Evolutionary conservation across 768 basidiomycete species (phyloP).

Genomic region (Pleurotus tuber-regium): DNA sequence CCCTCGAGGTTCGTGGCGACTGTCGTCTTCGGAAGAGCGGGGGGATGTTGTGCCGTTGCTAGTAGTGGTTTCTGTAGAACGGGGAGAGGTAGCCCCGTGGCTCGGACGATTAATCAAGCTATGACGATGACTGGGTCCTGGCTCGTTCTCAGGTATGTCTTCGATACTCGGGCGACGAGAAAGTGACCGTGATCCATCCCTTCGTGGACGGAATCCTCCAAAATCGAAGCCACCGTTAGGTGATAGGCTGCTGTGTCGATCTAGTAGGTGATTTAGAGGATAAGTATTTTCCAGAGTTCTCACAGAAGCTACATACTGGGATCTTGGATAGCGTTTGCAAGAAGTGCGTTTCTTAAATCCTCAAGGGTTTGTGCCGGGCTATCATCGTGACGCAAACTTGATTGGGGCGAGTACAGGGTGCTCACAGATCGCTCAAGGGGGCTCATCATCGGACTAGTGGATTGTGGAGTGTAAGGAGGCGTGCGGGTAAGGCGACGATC

Average conservation of each 20-base stretch:
- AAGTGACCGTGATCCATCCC: conserved; percentile 22
- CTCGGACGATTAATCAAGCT: neutral
- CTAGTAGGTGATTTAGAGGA: too few relatives aligned
- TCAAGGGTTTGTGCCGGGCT: conserved; percentile 34
- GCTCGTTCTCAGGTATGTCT: conserved; percentile 35
- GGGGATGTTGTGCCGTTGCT: conserved; percentile 1
- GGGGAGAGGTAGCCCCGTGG: neutral
- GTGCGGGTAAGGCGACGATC: conserved; percentile 24
- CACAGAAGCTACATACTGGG: too few relatives aligned
- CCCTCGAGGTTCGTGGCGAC: conserved; percentile 22
- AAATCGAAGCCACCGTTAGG: conserved; percentile 6
- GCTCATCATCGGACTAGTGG: conserved; percentile 12
- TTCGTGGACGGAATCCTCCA: neutral
- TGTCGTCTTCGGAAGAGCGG: conserved; percentile 13
- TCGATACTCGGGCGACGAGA: conserved; percentile 41
- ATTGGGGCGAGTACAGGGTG: conserved; percentile 7
- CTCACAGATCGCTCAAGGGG: conserved; percentile 6
- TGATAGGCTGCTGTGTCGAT: conserved; percentile 10
- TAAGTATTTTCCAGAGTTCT: too few relatives aligned
- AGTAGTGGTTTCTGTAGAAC: neutral
- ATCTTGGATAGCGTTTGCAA: conserved; percentile 17
- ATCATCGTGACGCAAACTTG: conserved; percentile 6
- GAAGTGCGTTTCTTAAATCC: conserved; percentile 35
- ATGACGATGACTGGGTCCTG: conserved; percentile 10
- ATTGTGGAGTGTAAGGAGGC: conserved; percentile 34